Percentiles rank a stretch among this genome's conserved stretches.
These are phyloP conservation scores for Taphrina wiesneri DNA, from an alignment of 1,139 yeast species.

Conservation along the genomic window DNA sequence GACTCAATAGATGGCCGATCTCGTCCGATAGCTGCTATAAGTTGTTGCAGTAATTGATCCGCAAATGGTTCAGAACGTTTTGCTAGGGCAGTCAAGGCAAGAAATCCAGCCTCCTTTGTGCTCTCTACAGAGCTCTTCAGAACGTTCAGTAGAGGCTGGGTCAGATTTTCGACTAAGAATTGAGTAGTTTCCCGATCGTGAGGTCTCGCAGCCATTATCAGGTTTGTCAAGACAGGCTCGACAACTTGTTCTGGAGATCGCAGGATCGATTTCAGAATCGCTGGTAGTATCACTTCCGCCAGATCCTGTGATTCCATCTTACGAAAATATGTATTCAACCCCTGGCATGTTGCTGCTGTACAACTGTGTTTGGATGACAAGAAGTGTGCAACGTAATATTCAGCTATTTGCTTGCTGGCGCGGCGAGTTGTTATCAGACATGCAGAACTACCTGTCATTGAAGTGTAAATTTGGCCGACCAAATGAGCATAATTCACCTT, in stretches of 20 bases:
- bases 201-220: conserved; percentile 50
- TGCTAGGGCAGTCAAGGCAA: conserved; percentile 47
- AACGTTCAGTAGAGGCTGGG: conserved; percentile 61
- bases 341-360: not conserved
- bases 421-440: not conserved
- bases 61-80: conserved; percentile 39
- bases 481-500: not conserved
- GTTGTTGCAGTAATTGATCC: conserved; percentile 58
- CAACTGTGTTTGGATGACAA: conserved; percentile 5
- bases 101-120: conserved; percentile 58
- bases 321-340: conserved; percentile 8
- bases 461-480: not conserved
- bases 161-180: conserved; percentile 54
- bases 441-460: not conserved
- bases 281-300: conserved; percentile 54
- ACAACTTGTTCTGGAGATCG: conserved; percentile 79
- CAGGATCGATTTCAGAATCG: conserved; percentile 71
- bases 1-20: conserved; percentile 65
- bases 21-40: conserved; percentile 41
- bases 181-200: conserved; percentile 48
- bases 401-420: not conserved
- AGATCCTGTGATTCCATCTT: conserved; percentile 47
- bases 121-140: conserved; percentile 70
- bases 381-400: conserved; percentile 1
- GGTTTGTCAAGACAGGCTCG: conserved; percentile 54